phyloP scores from a whole-genome alignment of 345 rosid species.

The Populus euphratica region DNA sequence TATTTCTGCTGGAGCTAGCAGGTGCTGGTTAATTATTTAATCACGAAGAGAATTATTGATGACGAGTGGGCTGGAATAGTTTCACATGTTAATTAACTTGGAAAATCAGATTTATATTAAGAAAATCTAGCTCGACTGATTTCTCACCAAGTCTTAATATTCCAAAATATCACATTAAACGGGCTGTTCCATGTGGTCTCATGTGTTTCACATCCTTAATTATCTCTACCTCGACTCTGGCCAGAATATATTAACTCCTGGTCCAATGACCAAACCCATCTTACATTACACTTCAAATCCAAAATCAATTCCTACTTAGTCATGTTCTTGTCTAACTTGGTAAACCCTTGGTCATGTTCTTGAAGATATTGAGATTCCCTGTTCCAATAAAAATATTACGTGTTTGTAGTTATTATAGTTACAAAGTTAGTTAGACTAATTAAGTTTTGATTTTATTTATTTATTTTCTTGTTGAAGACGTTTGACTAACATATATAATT shows the following conservation, averaged over 20 bases:
- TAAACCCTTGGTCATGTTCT: constrained; percentile 21
- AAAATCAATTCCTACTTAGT: background rate
- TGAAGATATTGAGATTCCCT: constrained; percentile 22
- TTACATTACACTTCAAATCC: background rate
- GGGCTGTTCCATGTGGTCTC: constrained; percentile 36
- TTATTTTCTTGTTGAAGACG: no score
- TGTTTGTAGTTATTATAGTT: constrained; percentile 26
- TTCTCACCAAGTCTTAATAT: constrained; percentile 5
- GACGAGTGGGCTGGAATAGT: background rate
- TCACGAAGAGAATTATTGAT: constrained; percentile 17
- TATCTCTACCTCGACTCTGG: no score
- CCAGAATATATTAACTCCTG: background rate
- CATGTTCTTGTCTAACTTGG: constrained; percentile 22
- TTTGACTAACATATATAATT: no score
- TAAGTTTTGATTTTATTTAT: no score
- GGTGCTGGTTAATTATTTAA: background rate
- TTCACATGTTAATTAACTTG: constrained; percentile 18
- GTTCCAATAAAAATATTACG: background rate
- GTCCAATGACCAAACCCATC: background rate
- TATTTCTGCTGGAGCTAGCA: no score
- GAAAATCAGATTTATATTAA: background rate
- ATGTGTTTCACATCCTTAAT: constrained; percentile 27
- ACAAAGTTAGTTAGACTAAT: constrained; percentile 17
- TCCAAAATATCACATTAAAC: constrained; percentile 1
- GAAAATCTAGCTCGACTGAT: constrained; percentile 9